phyloP scores from a whole-genome alignment of 2,329 filamentous ascomycete genomes.

The Fusarium abutilonis region DNA sequence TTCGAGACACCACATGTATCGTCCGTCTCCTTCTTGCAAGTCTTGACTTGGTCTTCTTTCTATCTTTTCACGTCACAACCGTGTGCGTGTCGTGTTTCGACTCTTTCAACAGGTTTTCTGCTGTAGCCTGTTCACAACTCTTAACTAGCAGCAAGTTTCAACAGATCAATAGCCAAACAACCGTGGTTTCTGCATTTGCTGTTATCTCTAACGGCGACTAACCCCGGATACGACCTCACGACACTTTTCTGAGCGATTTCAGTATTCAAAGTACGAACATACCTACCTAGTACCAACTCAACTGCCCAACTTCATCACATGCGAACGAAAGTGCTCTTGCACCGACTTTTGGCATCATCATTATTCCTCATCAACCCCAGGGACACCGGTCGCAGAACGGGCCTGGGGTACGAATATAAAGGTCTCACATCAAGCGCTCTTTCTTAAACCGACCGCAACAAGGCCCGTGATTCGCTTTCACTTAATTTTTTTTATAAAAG shows the following conservation, averaged over 20 bases:
- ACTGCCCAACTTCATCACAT: slow-evolving; percentile 1
- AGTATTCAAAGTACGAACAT: background rate
- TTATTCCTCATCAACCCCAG: slow-evolving; percentile 39
- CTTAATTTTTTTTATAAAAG: slow-evolving; percentile 9
- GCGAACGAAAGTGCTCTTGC: slow-evolving; percentile 2
- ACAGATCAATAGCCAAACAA: background rate
- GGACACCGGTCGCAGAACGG: slow-evolving; percentile 43
- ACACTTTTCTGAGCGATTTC: slow-evolving; percentile 7
- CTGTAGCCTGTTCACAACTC: background rate
- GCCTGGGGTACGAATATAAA: slow-evolving; percentile 45
- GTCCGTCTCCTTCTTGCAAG: slow-evolving; percentile 42
- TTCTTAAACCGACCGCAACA: slow-evolving; percentile 28
- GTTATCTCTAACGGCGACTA: slow-evolving; percentile 11
- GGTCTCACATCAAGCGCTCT: slow-evolving; percentile 28
- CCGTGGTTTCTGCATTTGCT: background rate
- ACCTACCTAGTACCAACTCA: background rate
- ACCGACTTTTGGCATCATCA: slow-evolving; percentile 24
- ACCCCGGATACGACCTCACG: slow-evolving; percentile 10
- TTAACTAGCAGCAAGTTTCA: background rate
- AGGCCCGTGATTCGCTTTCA: slow-evolving; percentile 5
- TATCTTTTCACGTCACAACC: slow-evolving; percentile 37
- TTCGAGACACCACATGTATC: slow-evolving; percentile 50
- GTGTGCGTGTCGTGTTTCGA: slow-evolving; percentile 36
- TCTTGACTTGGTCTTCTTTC: slow-evolving; percentile 40
- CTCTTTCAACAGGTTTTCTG: slow-evolving; percentile 10